phyloP scores from a whole-genome alignment of 371 early-diverging fungal genomes.

The Lichtheimia ornata region DNA sequence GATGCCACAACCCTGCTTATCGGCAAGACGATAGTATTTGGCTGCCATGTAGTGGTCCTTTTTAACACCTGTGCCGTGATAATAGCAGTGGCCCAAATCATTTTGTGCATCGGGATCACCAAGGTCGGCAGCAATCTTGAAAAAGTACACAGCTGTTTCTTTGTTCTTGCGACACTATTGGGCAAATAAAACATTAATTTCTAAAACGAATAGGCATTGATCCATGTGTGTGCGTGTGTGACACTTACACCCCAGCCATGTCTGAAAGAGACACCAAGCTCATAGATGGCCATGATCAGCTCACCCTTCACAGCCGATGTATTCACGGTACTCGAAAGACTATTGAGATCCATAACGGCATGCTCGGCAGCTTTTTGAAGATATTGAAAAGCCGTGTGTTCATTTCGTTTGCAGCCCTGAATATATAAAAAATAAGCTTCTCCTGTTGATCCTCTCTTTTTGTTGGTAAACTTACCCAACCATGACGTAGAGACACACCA shows the following conservation, averaged over 20 bases:
- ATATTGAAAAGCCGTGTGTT: constrained; percentile 68
- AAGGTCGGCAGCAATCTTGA: constrained; percentile 83
- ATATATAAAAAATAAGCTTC: neutral
- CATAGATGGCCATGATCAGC: constrained; percentile 81
- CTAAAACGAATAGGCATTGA: neutral
- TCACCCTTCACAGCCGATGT: constrained; percentile 39
- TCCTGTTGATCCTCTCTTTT: too few relatives aligned
- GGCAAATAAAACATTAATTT: neutral
- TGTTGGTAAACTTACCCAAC: constrained; percentile 49
- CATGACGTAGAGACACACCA: constrained; percentile 76
- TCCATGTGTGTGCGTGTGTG: neutral
- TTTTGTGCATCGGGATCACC: constrained; percentile 88
- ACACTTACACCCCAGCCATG: constrained; percentile 88
- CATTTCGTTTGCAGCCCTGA: constrained; percentile 69
- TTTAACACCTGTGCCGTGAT: constrained; percentile 81
- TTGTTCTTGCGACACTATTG: constrained; percentile 63
- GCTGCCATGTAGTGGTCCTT: constrained; percentile 80
- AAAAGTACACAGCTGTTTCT: constrained; percentile 81
- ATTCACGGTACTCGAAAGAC: constrained; percentile 25
- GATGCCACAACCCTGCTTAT: constrained; percentile 77
- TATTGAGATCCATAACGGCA: constrained; percentile 67
- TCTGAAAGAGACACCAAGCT: constrained; percentile 77
- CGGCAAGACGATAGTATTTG: constrained; percentile 82
- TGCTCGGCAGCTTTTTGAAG: constrained; percentile 80
- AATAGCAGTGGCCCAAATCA: constrained; percentile 77